These are phyloP conservation scores for Botrytis paeoniae DNA, from an alignment of 2,329 filamentous ascomycete species.

Conservation along the genomic window DNA sequence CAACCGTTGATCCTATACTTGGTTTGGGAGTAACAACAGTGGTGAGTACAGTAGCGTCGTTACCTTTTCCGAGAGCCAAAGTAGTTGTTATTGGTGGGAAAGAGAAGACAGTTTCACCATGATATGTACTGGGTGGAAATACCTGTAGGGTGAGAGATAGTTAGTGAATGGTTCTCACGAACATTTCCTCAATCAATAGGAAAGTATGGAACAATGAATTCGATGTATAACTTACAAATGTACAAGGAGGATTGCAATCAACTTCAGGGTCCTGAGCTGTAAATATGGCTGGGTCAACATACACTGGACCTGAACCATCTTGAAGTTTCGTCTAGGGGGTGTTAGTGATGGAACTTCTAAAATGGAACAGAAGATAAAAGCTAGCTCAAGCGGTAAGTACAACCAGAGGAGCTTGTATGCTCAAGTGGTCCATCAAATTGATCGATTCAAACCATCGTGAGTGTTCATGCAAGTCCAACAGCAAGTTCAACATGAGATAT, in stretches of 20 bases:
- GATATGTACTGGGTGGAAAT: constrained; percentile 4
- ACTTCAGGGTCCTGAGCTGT: neutral
- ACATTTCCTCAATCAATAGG: too few species aligned
- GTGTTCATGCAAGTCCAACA: too few species aligned
- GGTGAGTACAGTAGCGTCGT: neutral
- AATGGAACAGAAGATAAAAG: neutral
- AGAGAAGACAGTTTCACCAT: neutral
- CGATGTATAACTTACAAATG: neutral
- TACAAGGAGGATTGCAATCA: neutral
- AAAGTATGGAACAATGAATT: neutral
- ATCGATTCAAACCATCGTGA: too few species aligned
- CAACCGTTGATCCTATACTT: neutral
- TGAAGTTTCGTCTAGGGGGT: neutral
- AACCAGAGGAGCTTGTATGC: neutral
- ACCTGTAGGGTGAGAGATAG: neutral
- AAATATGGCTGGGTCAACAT: neutral
- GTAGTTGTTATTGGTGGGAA: neutral
- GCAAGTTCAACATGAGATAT: too few species aligned
- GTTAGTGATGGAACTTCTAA: neutral
- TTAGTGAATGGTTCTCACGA: neutral
- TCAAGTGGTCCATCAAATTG: too few species aligned
- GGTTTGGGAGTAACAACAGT: neutral
- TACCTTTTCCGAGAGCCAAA: neutral
- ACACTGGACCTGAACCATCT: neutral
- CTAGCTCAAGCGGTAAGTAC: neutral